phyloP scores from a whole-genome alignment of 805 yeast genomes.

The Candida xiaguanensis region DNA sequence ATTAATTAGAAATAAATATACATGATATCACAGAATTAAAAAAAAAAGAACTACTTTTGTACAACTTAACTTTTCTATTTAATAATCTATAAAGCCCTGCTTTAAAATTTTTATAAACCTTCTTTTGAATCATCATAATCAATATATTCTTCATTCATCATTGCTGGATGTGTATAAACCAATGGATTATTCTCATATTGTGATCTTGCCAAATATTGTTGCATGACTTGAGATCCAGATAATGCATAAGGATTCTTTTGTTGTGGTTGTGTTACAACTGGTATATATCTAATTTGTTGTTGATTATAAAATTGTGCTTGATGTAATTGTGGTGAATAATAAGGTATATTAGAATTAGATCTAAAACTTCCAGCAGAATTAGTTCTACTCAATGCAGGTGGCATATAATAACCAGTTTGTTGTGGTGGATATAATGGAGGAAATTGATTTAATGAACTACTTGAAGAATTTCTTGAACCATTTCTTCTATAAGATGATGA shows the following conservation, averaged over 20 bases:
- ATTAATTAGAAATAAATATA: not conserved
- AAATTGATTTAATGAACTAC: conserved; percentile 1
- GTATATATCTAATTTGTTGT: conserved; percentile 3
- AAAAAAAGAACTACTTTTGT: not conserved
- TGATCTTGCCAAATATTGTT: conserved; percentile 70
- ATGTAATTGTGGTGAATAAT: conserved; percentile 4
- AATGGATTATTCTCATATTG: conserved; percentile 50
- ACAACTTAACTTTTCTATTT: no score
- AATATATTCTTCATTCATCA: conserved; percentile 15
- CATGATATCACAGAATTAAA: not conserved
- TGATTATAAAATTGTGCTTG: not conserved
- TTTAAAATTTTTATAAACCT: not conserved
- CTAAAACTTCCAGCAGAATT: conserved; percentile 10
- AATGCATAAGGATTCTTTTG: conserved; percentile 8
- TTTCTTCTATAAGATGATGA: conserved; percentile 14
- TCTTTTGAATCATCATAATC: not conserved
- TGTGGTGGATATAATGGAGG: conserved; percentile 3
- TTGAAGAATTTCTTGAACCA: conserved; percentile 1
- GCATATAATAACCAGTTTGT: conserved; percentile 5
- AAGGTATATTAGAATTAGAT: not conserved
- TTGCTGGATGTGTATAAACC: conserved; percentile 38
- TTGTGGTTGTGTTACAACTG: conserved; percentile 1
- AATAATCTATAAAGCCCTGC: conserved; percentile 5
- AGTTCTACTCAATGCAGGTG: conserved; percentile 11
- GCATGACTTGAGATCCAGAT: conserved; percentile 72